Base-by-base conservation (phyloP, 2,329 filamentous ascomycete species). In the Hypomyces perniciosus region DNA sequence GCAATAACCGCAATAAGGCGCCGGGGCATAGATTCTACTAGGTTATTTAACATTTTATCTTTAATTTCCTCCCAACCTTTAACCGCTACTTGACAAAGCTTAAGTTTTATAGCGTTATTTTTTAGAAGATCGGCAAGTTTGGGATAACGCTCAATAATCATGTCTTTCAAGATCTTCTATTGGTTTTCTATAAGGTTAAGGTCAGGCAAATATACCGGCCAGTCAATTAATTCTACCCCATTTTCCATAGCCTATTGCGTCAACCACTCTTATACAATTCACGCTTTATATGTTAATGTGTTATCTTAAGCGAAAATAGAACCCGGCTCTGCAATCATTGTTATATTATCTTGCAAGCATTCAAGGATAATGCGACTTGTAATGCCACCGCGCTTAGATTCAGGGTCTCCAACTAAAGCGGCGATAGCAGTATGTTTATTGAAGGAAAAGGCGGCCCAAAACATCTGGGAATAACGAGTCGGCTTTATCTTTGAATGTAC, bases 151-250 rank as follows among this genome's bases (percentile, higher is more conserved):
- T 56, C 35, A 34, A 38, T 39, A 29, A 56, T 52, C 35, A 39
- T 44, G 29, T 51, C 44, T 41, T 56, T 50, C 39, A 54, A 13
- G 20, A 56, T 9, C 37, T 54, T 53, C 54, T 20, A 52, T 47
- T 50, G 38, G 45, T 54, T 56, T 45, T 54, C 46, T 5, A 56
- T 56, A 6, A 30, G 48, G 39, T 56, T 50, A 39, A 54, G 46
- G 41, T 56, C 34, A 33, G 48, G 54, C 7, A 20, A 54, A 43
- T 54, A 56, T 27, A 20, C 35, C 8, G 44, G 54, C 54, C 30
- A 56, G 20, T 51, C 31, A 0, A 50, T 33, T 7, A 53, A 34
- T 3, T 10, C 12, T 3, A 51, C 33, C 6, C 45, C 27, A 46
- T 55, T 44, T 41, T 49, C 38, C 8, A 26, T 4, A 20, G 47